These are phyloP conservation scores for Sporisorium reilianum DNA, from an alignment of 1,284 basidiomycete genomes.

Conservation along the genomic window DNA sequence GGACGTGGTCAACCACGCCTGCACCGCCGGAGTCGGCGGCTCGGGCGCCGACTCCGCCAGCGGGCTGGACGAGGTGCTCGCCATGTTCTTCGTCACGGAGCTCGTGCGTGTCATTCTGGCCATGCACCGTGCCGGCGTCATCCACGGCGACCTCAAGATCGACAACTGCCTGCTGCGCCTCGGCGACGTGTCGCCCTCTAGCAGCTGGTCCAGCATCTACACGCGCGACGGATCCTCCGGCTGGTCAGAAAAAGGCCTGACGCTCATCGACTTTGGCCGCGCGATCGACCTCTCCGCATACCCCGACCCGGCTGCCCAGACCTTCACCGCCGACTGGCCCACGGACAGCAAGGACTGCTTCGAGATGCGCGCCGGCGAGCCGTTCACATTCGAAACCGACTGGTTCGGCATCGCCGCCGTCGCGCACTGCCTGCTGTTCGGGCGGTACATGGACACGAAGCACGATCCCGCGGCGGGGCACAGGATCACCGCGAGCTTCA, in stretches of 20 bases:
- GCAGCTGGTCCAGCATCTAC: constrained; percentile 80
- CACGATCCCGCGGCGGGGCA: constrained; percentile 13
- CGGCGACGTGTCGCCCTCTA: constrained; percentile 78
- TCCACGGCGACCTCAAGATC: constrained; percentile 98
- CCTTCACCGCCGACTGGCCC: constrained; percentile 89
- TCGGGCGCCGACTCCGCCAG: constrained; percentile 68
- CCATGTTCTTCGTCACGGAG: constrained; percentile 94
- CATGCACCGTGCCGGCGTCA: constrained; percentile 83
- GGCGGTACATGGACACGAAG: constrained; percentile 78
- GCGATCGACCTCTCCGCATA: constrained; percentile 89
- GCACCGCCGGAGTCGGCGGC: constrained; percentile 72
- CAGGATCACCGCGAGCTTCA: constrained; percentile 77
- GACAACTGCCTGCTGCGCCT: constrained; percentile 96
- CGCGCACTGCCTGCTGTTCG: constrained; percentile 94
- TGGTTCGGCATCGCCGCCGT: constrained; percentile 94
- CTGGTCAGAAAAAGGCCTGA: constrained; percentile 89
- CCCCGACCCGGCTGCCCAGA: constrained; percentile 73
- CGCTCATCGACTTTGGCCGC: constrained; percentile 95
- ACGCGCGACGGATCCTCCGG: constrained; percentile 81
- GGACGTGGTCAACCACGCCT: constrained; percentile 84
- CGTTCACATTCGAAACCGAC: constrained; percentile 95
- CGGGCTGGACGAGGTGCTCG: constrained; percentile 88
- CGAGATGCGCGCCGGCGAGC: constrained; percentile 83
- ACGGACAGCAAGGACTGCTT: constrained; percentile 82
- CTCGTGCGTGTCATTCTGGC: constrained; percentile 85